Evolutionary conservation across 805 yeast genomes (phyloP), one percentile per base, ranked within the genome.

Genomic region (Scheffersomyces amazonensis): DNA sequence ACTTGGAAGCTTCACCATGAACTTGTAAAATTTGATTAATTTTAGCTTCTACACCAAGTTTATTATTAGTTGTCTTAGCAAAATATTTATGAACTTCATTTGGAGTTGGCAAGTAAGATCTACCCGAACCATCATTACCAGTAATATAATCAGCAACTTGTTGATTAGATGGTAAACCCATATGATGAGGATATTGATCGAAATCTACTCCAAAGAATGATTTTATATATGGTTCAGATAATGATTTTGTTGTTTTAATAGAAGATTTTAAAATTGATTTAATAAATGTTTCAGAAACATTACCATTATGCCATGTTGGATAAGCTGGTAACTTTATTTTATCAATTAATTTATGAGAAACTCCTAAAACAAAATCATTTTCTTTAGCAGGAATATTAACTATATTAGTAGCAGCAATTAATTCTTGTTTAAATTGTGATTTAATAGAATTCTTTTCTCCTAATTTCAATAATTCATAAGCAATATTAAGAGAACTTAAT

Each of bases 141-240:
- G 78, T 77, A 39, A 90, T 78, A 59, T 75, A 87, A 35, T 69
- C 66, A 51, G 74, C 75, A 40, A 91, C 71, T 42, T 80, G 84
- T 25, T 57, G 45, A 60, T 85, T 87, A 10, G 78, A 69, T 36
- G 98, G 98, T 48, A 93, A 71, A 21, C 95, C 96, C 73, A 79
- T 83, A 52, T 76, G 65, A 65, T 69, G 77, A 25, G 89, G 88
- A 47, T 78, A 78, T 16, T 57, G 46, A 29, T 54, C 56, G 56
- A 54, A 69, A 52, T 65, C 64, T 23, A 72, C 56, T 31, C 66
- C 66, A 39, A 66, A 61, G 47, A 56, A 71, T 33, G 55, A 53
- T 10, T 66, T 50, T 45, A 75, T 64, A 41, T 67, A 62, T 10
- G 76, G 67, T 7, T 47, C 36, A 4, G 55, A 49, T 36, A 71